phyloP scores from a whole-genome alignment of 345 rosid genomes.

The Bruguiera gymnorhiza region DNA sequence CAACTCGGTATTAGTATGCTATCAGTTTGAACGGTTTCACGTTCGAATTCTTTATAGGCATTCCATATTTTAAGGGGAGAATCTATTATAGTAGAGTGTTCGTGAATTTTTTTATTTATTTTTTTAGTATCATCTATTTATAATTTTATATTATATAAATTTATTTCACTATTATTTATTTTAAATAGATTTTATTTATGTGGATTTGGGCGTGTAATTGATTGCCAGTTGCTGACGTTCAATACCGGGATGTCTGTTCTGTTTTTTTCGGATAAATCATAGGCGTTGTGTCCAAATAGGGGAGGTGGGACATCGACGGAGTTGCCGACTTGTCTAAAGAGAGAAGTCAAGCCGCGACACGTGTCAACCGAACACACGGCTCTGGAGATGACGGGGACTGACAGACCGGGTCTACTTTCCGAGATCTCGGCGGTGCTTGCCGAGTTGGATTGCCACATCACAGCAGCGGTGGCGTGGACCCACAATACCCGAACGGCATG shows the following conservation, averaged over 20 bases:
- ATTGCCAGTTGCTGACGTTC: too few relatives aligned
- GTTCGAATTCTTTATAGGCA: too few relatives aligned
- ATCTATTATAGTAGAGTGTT: too few relatives aligned
- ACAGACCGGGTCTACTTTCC: conserved; percentile 75
- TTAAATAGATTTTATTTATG: too few relatives aligned
- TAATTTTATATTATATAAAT: too few relatives aligned
- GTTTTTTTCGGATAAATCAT: not conserved
- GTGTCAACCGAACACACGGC: conserved; percentile 66
- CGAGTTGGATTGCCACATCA: conserved; percentile 65
- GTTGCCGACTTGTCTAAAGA: conserved; percentile 38
- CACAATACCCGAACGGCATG: conserved; percentile 65
- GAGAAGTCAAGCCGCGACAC: conserved; percentile 52
- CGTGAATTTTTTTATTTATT: too few relatives aligned
- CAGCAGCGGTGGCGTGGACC: conserved; percentile 75
- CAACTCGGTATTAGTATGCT: not conserved
- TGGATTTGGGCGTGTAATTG: too few relatives aligned
- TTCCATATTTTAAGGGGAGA: too few relatives aligned
- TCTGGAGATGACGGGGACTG: conserved; percentile 64
- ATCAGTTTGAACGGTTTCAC: too few relatives aligned
- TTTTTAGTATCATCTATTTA: too few relatives aligned
- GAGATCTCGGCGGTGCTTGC: conserved; percentile 69
- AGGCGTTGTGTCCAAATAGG: conserved; percentile 68
- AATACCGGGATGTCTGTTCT: too few relatives aligned
- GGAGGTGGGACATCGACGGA: conserved; percentile 46
- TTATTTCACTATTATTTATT: too few relatives aligned